Percentiles rank a stretch among this genome's conserved stretches.
Conservation (phyloP, 139 green algal genomes). For the Desmodesmus armatus region DNA sequence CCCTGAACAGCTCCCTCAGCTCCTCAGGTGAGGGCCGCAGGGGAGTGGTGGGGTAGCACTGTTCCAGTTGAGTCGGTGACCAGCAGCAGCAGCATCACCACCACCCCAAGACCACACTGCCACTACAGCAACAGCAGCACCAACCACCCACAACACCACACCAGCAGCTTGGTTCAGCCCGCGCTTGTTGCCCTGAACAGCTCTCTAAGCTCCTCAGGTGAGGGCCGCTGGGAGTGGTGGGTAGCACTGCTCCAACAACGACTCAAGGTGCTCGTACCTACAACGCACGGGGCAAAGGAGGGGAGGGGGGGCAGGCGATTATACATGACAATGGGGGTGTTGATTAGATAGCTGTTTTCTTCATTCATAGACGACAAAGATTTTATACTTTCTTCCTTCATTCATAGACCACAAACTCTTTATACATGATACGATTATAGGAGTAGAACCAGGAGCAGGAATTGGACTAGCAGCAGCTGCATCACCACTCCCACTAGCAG, state of each 20-base stretch:
- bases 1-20: slow-evolving; percentile 56
- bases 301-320: background rate
- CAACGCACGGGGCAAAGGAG: background rate
- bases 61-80: slow-evolving; percentile 21
- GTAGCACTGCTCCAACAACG: slow-evolving; percentile 58
- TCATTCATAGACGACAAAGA: background rate
- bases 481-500: too few species aligned
- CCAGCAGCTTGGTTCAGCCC: background rate
- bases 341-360: background rate
- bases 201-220: slow-evolving; percentile 56
- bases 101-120: too few species aligned
- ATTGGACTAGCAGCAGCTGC: too few species aligned
- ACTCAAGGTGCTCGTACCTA: slow-evolving; percentile 58
- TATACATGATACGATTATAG: too few species aligned
- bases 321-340: background rate
- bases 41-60: slow-evolving; percentile 56
- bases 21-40: slow-evolving; percentile 55
- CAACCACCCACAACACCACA: background rate
- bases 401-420: too few species aligned
- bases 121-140: slow-evolving; percentile 6
- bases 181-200: slow-evolving; percentile 50
- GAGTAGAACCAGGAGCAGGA: too few species aligned
- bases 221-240: slow-evolving; percentile 48
- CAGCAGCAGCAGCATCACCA: background rate
- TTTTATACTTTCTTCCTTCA: too few species aligned